Base-by-base conservation (phyloP, 345 rosid genomes). In the Theobroma cacao region DNA sequence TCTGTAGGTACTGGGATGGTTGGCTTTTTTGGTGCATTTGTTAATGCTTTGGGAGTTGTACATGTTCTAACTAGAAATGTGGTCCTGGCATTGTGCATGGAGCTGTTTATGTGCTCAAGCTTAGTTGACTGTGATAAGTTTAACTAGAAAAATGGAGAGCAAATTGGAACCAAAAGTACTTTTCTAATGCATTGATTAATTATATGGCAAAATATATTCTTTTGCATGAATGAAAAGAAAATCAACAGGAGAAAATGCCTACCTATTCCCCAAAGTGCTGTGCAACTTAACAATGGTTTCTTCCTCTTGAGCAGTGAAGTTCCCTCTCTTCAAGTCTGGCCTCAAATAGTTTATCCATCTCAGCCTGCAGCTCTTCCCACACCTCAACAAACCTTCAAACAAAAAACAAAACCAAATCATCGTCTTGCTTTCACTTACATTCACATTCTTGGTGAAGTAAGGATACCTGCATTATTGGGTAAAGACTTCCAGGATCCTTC, bases 311-410 rank as follows among this genome's bases (percentile, higher is more conserved):
- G 91, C 17, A 24, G 95, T 88, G 56, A 94, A 88, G 77, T 93
- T 91, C 26, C 98, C 98, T 89, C 94, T 91, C 85, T 91, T 94
- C 82, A 94, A 72, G 65, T 87, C 97, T 64, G 86, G 76, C 84
- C 93, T 94, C 75, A 94, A 82, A 81, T 94, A 93, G 78, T 94
- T 94, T 47, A 91, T 90, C 98, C 98, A 94, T 86, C 98, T 93
- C 80, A 94, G 82, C 80, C 98, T 88, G 78, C 98, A 94, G 50
- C 98, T 94, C 88, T 94, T 94, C 13, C 98, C 98, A 75, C 98
- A 94, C 77, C 98, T 91, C 75, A 90, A 76, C 75, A 93, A 82
- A 45, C 97, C 98, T 90, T 66, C 77, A 78, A 7, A 48, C 12
- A 30, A 6, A 72, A 31, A n/a, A 6, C 7, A 3, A 63, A 6